Base-by-base conservation (phyloP, 495 filamentous ascomycete species). In the Aspergillus coremiiformis region DNA sequence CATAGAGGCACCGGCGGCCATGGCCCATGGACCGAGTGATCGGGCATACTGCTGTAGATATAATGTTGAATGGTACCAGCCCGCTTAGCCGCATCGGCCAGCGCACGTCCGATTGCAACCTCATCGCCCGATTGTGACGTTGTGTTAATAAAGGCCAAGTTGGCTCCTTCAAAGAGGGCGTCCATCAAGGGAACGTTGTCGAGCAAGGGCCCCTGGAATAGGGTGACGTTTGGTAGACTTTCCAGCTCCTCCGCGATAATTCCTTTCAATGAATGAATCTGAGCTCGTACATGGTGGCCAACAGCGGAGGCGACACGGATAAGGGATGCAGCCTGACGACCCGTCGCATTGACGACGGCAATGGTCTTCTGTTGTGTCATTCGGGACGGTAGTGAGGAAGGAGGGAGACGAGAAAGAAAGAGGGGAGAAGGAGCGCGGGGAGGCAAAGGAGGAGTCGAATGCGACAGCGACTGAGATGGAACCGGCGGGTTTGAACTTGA, bases 111-210 rank as follows among this genome's bases (percentile, higher is more conserved):
- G 55, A 96, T 92, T 9, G 81, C 83, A 39, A 90, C 78, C 74
- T 98, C 93, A 64, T 97, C 90, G 27, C 93, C 94, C 74, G 91
- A 92, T 58, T 74, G 73, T 53, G 92, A 94, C n/a, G 90, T 92
- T 24, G 93, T 98, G 71, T 98, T 98, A 76, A 97, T 90, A 68
- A 96, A 98, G 51, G 93, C 93, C 32, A 91, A 75, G 51, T 91
- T 83, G 19, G 88, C 88, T 56, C 87, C 88, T 10, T 75, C 66
- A 75, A 97, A 98, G 11, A 98, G 78, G 21, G 81, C 68, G 23
- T 78, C 76, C 64, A 98, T 85, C 46, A 98, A 70, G 4, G 69
- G 62, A 51, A 77, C 67, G 54, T 78, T 77, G 45, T 85, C 80
- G 62, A 91, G 85, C n/a, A 96, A 76, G 33, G 86, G 82, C 35